Conservation (phyloP, 2,329 filamentous ascomycete species). For the Juglanconis oblonga region DNA sequence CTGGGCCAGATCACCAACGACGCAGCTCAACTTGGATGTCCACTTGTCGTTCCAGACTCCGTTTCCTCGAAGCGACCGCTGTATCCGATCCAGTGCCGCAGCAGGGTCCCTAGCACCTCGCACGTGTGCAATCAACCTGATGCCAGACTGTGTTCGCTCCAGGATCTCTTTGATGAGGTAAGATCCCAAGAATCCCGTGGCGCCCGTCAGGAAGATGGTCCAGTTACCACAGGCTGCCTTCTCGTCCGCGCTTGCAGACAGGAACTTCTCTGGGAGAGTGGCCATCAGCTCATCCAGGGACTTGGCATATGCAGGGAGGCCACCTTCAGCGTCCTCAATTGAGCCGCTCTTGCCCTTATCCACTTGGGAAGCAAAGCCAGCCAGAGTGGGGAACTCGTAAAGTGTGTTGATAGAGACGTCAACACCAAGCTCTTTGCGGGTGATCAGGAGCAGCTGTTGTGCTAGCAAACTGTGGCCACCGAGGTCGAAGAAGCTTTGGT, state of each 20-base stretch:
- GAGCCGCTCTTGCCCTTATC: slow-evolving; percentile 29
- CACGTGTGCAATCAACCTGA: slow-evolving; percentile 70
- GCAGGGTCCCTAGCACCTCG: slow-evolving; percentile 60
- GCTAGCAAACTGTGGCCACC: slow-evolving; percentile 80
- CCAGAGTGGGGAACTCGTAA: slow-evolving; percentile 59
- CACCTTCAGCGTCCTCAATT: slow-evolving; percentile 28
- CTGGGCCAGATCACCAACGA: slow-evolving; percentile 72
- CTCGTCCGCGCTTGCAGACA: slow-evolving; percentile 23
- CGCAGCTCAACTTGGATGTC: slow-evolving; percentile 58
- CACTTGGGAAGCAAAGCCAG: slow-evolving; percentile 48
- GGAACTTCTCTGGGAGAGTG: slow-evolving; percentile 33
- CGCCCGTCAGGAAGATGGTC: slow-evolving; percentile 81
- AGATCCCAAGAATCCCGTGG: slow-evolving; percentile 84
- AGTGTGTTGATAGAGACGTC: slow-evolving; percentile 69
- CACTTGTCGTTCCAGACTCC: slow-evolving; percentile 74
- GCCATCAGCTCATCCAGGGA: slow-evolving; percentile 45
- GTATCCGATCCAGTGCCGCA: slow-evolving; percentile 62
- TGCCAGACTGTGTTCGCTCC: slow-evolving; percentile 49
- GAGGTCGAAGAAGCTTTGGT: slow-evolving; percentile 70
- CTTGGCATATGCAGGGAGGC: slow-evolving; percentile 46
- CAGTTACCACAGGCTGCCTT: slow-evolving; percentile 28
- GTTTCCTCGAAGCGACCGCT: slow-evolving; percentile 69
- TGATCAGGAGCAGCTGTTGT: slow-evolving; percentile 73
- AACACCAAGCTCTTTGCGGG: slow-evolving; percentile 40
- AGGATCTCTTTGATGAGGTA: slow-evolving; percentile 77